phyloP scores from a whole-genome alignment of 2,329 filamentous ascomycete species.

The Neonectria punicea region DNA sequence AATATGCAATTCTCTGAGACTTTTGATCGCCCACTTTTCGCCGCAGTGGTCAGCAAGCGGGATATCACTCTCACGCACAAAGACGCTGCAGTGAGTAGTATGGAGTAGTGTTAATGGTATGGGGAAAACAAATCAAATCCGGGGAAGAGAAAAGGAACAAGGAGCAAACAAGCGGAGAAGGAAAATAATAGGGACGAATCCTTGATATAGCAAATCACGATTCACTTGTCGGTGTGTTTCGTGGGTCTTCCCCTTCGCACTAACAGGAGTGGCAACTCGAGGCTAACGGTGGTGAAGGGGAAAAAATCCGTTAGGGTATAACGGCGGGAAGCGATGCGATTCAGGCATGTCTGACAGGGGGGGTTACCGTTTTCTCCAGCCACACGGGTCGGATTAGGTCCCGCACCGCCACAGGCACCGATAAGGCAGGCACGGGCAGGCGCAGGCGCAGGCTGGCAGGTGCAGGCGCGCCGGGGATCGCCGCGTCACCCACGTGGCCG shows the following conservation, averaged over 20 bases:
- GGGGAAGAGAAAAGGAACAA: not conserved
- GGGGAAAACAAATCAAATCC: conserved; percentile 6
- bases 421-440: not conserved
- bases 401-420: conserved; percentile 2
- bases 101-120: not conserved
- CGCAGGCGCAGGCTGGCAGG: not conserved
- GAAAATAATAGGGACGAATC: not conserved
- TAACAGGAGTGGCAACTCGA: conserved; percentile 7
- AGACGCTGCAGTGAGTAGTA: conserved; percentile 3
- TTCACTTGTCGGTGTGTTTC: conserved; percentile 15
- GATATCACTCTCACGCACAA: not conserved
- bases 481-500: conserved; percentile 23
- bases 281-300: not conserved
- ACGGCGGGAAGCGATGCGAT: conserved; percentile 1
- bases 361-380: not conserved
- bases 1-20: not conserved
- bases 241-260: conserved; percentile 15
- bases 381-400: not conserved
- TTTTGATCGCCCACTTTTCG: conserved; percentile 6
- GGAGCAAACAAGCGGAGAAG: conserved; percentile 10
- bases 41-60: conserved; percentile 9
- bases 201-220: conserved; percentile 1
- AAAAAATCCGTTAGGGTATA: not conserved
- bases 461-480: conserved; percentile 15
- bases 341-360: conserved; percentile 9